phyloP scores from a whole-genome alignment of 1,139 yeast species.

The Yamadazyma songkhlaensis region DNA sequence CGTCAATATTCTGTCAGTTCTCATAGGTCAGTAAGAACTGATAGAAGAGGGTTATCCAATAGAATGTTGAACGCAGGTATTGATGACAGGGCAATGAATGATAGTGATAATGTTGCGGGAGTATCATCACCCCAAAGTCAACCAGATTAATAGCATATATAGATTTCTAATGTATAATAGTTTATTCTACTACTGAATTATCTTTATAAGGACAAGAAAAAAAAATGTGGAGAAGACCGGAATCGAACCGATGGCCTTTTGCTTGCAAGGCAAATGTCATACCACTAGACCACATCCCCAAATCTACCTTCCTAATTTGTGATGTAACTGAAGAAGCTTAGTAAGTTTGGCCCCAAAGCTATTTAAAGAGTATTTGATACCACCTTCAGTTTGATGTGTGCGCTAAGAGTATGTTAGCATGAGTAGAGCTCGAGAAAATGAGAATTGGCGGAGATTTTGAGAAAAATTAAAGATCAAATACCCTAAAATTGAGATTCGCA shows the following conservation, averaged over 20 bases:
- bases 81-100: slow-evolving; percentile 13
- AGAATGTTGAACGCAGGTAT: slow-evolving; percentile 18
- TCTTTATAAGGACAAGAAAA: slow-evolving; percentile 10
- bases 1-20: slow-evolving; percentile 13
- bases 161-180: background rate
- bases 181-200: background rate
- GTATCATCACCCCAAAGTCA: slow-evolving; percentile 4
- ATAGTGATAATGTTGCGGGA: slow-evolving; percentile 21
- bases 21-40: slow-evolving; percentile 9
- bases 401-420: too few relatives aligned
- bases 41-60: slow-evolving; percentile 12
- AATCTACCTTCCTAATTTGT: background rate
- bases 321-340: too few relatives aligned
- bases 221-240: slow-evolving; percentile 57
- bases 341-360: too few relatives aligned
- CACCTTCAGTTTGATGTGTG: too few relatives aligned
- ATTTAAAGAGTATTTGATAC: too few relatives aligned
- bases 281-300: slow-evolving; percentile 74
- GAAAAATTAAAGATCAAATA: background rate
- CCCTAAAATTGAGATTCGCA: background rate
- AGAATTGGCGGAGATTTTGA: too few relatives aligned
- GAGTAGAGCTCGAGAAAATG: too few relatives aligned
- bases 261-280: slow-evolving; percentile 71
- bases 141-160: background rate
- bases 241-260: slow-evolving; percentile 66